Evolutionary conservation across 805 yeast genomes (phyloP), one percentile per base, ranked within the genome.

Genomic region (Lachancea dasiensis): DNA sequence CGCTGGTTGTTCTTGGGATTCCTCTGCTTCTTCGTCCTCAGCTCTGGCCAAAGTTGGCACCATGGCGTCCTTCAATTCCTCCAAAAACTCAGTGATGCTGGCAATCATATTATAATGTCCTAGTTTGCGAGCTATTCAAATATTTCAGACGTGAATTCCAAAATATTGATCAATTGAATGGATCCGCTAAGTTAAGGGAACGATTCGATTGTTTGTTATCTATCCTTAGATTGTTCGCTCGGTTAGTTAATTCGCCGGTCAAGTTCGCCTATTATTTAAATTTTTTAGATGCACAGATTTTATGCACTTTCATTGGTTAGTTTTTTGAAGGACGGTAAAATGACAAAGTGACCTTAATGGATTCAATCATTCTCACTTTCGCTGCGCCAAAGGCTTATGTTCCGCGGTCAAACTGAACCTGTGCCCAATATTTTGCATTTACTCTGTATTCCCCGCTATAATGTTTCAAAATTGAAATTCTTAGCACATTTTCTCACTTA

Each of bases 41-140:
- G 95, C 96, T 67, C 73, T 79, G 37, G 94, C 95, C 40, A 73
- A 73, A 52, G 84, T 73, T 60, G 95, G 95, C 50, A 77, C 67
- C 49, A 84, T 70, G 44, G 82, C 74, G 60, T 86, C 95, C 67
- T 83, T 81, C 58, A 86, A 67, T 65, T 86, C 95, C 39, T 65
- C 70, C 40, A 66, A 51, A 42, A 63, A 64, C 44, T 64, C 68
- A 43, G 64, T 54, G 40, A 66, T 52, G 27, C 63, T 47, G 40
- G 59, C 50, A 32, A 67, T 55, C 69, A 64, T 66, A 28, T 28
- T 28, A 9, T 17, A 17, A 8, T 11, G n/a, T 22, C 33, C 13
- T 23, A 11, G 31, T 28, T 28, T 6, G 16, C 29, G 15, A 27
- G n/a, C n/a, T n/a, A n/a, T n/a, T n/a, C n/a, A n/a, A n/a, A n/a